A percentile compares a stretch with the other conserved stretches of the same genome.
phyloP scores from a whole-genome alignment of 805 yeast genomes.

The Candida ponderosae region DNA sequence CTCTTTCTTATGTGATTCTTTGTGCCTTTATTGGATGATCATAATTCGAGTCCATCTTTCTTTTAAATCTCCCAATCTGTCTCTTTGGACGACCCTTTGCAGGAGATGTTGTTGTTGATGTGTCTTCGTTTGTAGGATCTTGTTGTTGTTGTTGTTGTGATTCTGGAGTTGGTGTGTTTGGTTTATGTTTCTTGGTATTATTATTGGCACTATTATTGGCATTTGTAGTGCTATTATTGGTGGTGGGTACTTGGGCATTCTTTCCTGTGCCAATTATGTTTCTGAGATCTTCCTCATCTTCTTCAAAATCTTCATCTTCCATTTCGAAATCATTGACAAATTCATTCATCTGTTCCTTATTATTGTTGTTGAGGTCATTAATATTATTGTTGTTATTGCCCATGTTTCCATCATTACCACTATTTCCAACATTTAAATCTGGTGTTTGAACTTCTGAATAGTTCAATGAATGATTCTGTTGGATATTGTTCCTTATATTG shows the following conservation, averaged over 20 bases:
- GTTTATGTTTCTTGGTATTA: no score
- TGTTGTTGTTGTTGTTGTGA: no score
- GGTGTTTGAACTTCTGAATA: not conserved
- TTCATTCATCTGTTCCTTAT: no score
- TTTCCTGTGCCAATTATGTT: not conserved
- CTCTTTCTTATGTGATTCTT: not conserved
- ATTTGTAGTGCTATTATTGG: no score
- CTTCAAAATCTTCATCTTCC: constrained; percentile 2
- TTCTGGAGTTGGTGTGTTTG: no score
- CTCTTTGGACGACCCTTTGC: not conserved
- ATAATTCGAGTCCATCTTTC: not conserved
- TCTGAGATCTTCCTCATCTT: not conserved
- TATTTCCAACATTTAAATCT: not conserved
- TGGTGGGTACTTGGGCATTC: no score
- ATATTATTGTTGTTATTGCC: not conserved
- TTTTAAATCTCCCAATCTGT: not conserved
- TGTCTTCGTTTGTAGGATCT: not conserved
- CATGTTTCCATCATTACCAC: not conserved
- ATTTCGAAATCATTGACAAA: not conserved
- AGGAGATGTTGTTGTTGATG: not conserved
- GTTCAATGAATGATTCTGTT: not conserved
- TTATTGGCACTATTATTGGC: no score
- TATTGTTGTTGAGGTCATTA: no score
- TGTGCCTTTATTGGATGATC: not conserved
- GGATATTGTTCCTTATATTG: constrained; percentile 3